Evolutionary conservation across 2,329 filamentous ascomycete genomes (phyloP).

Genomic region (Pestalotiopsis sp.): DNA sequence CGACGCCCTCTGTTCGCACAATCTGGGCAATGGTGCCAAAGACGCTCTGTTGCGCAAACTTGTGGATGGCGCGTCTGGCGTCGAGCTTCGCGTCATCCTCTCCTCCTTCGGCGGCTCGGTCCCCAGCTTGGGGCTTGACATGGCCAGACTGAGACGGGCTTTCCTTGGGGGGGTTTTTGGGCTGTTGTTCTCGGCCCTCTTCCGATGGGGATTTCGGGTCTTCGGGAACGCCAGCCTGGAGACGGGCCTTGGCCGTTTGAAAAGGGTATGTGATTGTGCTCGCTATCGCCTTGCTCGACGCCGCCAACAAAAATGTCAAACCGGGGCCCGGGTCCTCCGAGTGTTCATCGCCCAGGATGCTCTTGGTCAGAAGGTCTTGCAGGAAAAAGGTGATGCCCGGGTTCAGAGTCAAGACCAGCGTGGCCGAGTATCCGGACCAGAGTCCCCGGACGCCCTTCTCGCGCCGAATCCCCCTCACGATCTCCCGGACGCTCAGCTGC

Average conservation of each 20-base stretch:
- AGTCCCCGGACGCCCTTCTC: conserved; percentile 77
- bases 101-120: conserved; percentile 21
- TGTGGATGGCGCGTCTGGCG: conserved; percentile 23
- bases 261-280: conserved; percentile 82
- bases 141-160: neutral
- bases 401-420: conserved; percentile 78
- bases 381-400: conserved; percentile 85
- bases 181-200: conserved; percentile 29
- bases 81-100: conserved; percentile 32
- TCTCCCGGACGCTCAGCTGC: conserved; percentile 51
- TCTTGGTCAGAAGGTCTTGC: conserved; percentile 69
- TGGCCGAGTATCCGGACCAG: conserved; percentile 87
- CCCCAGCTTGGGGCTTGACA: conserved; percentile 2
- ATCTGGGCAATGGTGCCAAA: conserved; percentile 64
- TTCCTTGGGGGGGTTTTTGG: neutral
- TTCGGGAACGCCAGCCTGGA: conserved; percentile 60
- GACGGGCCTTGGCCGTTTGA: conserved; percentile 78
- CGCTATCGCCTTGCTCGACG: conserved; percentile 76
- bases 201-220: conserved; percentile 24
- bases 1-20: conserved; percentile 64
- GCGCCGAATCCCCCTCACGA: conserved; percentile 62
- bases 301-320: conserved; percentile 58
- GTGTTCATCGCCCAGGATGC: conserved; percentile 52
- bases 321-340: conserved; percentile 30
- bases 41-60: conserved; percentile 50